Evolutionary conservation across 805 yeast genomes (phyloP).

Genomic region (Candida odintsovae): DNA sequence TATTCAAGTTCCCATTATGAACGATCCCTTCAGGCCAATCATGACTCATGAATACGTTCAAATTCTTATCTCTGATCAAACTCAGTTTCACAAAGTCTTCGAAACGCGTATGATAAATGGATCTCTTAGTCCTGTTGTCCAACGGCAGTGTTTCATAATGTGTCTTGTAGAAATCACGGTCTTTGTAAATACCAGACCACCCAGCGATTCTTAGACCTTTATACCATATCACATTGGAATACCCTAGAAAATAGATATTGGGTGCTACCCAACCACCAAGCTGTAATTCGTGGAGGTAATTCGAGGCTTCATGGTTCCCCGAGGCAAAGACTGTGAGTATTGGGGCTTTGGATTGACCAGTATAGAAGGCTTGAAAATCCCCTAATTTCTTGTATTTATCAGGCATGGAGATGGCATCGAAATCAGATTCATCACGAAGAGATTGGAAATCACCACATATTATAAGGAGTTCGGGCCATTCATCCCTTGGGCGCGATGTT

Average conservation of each 20-base stretch:
- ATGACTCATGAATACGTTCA: slow-evolving; percentile 69
- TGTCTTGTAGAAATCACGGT: slow-evolving; percentile 37
- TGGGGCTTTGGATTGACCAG: slow-evolving; percentile 59
- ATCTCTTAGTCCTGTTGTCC: slow-evolving; percentile 38
- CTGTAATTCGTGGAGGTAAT: slow-evolving; percentile 63
- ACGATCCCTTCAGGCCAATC: slow-evolving; percentile 93
- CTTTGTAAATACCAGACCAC: slow-evolving; percentile 75
- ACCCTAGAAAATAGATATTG: slow-evolving; percentile 79
- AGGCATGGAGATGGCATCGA: slow-evolving; percentile 72
- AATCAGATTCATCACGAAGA: slow-evolving; percentile 55
- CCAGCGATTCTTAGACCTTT: slow-evolving; percentile 78
- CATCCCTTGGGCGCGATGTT: slow-evolving; percentile 9
- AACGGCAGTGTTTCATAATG: slow-evolving; percentile 46
- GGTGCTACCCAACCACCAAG: slow-evolving; percentile 95
- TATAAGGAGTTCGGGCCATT: slow-evolving; percentile 51
- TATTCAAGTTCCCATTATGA: slow-evolving; percentile 50
- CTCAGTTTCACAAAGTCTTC: slow-evolving; percentile 52
- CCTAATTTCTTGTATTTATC: slow-evolving; percentile 68
- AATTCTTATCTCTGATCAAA: slow-evolving; percentile 26
- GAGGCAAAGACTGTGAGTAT: slow-evolving; percentile 79
- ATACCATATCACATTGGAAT: slow-evolving; percentile 65
- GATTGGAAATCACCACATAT: slow-evolving; percentile 95
- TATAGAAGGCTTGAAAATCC: slow-evolving; percentile 72
- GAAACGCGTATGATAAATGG: slow-evolving; percentile 65
- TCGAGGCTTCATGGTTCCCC: slow-evolving; percentile 92